Evolutionary conservation across 2,329 filamentous ascomycete genomes (phyloP), one percentile per base, ranked within the genome.

Genomic region (Trichoderma harzianum): DNA sequence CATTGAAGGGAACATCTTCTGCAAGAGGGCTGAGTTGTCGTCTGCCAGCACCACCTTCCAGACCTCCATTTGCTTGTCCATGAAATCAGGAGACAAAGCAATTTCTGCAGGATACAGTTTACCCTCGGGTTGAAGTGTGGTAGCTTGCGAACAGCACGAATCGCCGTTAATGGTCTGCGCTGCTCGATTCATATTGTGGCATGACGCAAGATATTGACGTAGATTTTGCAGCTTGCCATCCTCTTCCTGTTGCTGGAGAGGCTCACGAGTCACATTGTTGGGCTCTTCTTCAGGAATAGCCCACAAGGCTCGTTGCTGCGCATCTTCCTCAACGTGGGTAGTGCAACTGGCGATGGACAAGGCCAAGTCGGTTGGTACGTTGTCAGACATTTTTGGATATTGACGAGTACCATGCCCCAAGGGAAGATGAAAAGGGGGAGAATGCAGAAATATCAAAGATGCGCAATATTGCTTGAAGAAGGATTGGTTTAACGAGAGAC

Each of bases 1-100:
- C 16, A 67, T 66, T 30, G 79, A 81, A 62, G 78, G 78, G 62
- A 83, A 83, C 2, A 72, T 7, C 1, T n/a, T 24, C 7, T 39
- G 30, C 3, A 34, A 34, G 2, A 63, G 26, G 28, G 10, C 12
- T 3, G 58, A 53, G 18, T 24, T 24, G 14, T 16, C 16, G 28
- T 43, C 18, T 16, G 14, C 26, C 7, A 63, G 18, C 16, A 70
- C 10, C 16, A 14, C 0, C 7, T 55, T 26, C 67, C 67, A 70
- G 58, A 70, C 21, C 11, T 53, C 43, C 8, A 7, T 7, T 24
- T 70, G 67, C 24, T 70, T 63, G 11, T 28, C 30, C 43, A 34
- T 43, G 21, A 70, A 70, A 6, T 53, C 28, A 7, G 30, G 30
- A 1, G 55, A 70, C 7, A 24, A 24, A 5, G n/a, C 21, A 18